Conservation (phyloP, 208 protist species). For the Leishmania martiniquensis region DNA sequence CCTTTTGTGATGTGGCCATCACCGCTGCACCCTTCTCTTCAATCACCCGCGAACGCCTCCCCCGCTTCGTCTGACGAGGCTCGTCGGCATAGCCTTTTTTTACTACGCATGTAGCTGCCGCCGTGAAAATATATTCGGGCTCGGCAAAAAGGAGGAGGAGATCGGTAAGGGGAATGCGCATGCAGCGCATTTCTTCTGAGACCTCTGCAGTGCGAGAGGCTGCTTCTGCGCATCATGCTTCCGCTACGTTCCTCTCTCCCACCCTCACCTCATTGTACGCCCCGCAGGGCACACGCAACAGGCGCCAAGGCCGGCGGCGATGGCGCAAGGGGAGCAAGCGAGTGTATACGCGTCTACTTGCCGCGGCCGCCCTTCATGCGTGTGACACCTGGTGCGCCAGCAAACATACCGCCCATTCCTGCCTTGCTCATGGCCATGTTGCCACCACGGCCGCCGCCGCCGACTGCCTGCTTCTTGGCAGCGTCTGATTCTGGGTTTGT, state of each 20-base stretch:
- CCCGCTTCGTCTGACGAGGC: not conserved
- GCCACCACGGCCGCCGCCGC: conserved; percentile 55
- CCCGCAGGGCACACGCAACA: not conserved
- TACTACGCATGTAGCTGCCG: not conserved
- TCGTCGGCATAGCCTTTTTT: not conserved
- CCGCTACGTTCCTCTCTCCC: not conserved
- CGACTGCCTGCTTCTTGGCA: conserved; percentile 86
- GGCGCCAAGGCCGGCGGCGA: not conserved
- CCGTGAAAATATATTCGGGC: not conserved
- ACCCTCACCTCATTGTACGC: not conserved
- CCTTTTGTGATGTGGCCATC: not conserved
- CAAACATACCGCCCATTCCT: conserved; percentile 94
- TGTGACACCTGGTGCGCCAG: conserved; percentile 83
- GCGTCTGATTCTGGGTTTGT: conserved; percentile 93
- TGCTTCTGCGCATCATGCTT: too few relatives aligned
- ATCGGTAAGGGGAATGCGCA: not conserved
- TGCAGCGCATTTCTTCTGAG: not conserved
- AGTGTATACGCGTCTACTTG: conserved; percentile 44
- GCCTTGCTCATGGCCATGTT: conserved; percentile 89
- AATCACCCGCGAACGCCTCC: not conserved
- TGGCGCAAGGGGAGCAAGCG: too few relatives aligned
- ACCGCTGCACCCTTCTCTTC: not conserved
- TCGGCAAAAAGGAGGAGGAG: not conserved
- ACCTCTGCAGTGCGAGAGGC: not conserved
- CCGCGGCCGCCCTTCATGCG: conserved; percentile 85